phyloP scores from a whole-genome alignment of 2,329 filamentous ascomycete species.

The Periconia macrospinosa region DNA sequence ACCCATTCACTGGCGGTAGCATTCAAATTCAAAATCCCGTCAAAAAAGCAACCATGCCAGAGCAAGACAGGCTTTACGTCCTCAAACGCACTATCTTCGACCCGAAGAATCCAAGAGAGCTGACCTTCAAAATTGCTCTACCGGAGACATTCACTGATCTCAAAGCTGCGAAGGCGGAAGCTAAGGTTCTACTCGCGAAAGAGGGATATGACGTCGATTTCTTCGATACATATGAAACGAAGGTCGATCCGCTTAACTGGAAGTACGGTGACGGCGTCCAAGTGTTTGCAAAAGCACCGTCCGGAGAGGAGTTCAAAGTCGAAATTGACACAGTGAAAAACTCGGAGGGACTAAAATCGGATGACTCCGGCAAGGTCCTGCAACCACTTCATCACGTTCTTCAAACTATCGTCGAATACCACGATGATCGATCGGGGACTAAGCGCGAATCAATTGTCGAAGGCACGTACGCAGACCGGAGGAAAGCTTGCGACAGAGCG shows the following conservation, averaged over 20 bases:
- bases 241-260: constrained; percentile 1
- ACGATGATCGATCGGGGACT: no score
- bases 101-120: neutral
- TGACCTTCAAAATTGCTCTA: neutral
- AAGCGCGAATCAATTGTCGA: no score
- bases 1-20: no score
- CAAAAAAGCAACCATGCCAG: no score
- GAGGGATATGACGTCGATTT: constrained; percentile 3
- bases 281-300: constrained; percentile 1
- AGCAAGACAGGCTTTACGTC: constrained; percentile 4
- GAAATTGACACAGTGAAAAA: constrained; percentile 4
- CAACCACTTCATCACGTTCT: constrained; percentile 46
- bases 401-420: constrained; percentile 41
- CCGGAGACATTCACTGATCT: constrained; percentile 7
- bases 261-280: constrained; percentile 4
- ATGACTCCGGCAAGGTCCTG: constrained; percentile 15
- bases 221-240: constrained; percentile 2
- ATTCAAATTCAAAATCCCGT: no score
- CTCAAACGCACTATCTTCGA: constrained; percentile 3
- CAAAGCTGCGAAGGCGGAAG: constrained; percentile 2
- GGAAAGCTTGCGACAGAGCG: constrained; percentile 41
- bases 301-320: constrained; percentile 2
- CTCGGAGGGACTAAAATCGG: neutral
- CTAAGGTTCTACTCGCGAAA: neutral
- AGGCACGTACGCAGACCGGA: constrained; percentile 6